phyloP scores from a whole-genome alignment of 805 yeast genomes.

The Candida ficus region DNA sequence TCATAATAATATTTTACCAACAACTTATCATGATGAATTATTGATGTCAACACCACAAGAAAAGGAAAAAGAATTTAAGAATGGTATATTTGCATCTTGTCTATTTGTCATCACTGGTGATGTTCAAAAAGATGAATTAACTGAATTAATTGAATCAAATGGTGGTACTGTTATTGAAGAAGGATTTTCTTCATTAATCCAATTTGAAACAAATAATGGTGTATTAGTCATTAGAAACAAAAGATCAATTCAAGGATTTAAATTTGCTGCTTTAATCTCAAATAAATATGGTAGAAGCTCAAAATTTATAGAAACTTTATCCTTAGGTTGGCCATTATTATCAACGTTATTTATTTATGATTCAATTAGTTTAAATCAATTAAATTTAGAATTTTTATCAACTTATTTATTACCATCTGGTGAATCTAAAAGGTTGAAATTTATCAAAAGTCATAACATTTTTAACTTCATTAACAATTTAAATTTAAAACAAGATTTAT shows the following conservation, averaged over 20 bases:
- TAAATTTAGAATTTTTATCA: conserved; percentile 34
- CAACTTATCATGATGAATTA: conserved; percentile 11
- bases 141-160: conserved; percentile 30
- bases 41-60: conserved; percentile 8
- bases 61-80: neutral
- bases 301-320: conserved; percentile 71
- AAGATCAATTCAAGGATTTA: conserved; percentile 21
- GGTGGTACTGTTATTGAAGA: conserved; percentile 39
- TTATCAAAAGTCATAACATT: conserved; percentile 45
- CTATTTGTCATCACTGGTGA: conserved; percentile 35
- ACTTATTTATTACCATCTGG: conserved; percentile 72
- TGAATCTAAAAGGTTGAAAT: conserved; percentile 41
- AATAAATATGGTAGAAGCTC: conserved; percentile 56
- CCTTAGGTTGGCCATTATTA: conserved; percentile 83
- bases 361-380: conserved; percentile 31
- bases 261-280: conserved; percentile 59
- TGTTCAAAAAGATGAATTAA: conserved; percentile 27
- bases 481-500: conserved; percentile 26
- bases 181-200: conserved; percentile 29
- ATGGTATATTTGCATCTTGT: conserved; percentile 29
- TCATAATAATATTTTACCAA: conserved; percentile 6
- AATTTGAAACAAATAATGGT: conserved; percentile 1
- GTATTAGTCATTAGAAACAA: conserved; percentile 6
- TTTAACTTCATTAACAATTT: conserved; percentile 36
- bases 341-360: conserved; percentile 53